phyloP scores from a whole-genome alignment of 2,329 filamentous ascomycete genomes.

The Fusarium sp. region DNA sequence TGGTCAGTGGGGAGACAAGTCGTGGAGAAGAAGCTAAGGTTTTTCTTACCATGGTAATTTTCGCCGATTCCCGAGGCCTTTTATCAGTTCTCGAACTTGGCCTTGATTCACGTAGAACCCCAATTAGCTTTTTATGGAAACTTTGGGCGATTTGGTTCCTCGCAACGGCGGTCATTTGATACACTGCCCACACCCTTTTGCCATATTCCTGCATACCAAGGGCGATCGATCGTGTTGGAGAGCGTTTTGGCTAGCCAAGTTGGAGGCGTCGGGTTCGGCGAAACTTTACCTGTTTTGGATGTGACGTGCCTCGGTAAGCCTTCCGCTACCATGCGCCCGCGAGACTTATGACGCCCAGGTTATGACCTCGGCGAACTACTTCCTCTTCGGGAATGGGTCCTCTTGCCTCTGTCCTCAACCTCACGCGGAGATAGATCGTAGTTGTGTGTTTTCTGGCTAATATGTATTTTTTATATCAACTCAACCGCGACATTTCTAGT shows the following conservation, averaged over 20 bases:
- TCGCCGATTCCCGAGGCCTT: not conserved
- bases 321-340: not conserved
- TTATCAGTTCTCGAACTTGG: not conserved
- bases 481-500: not conserved
- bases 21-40: not conserved
- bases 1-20: not conserved
- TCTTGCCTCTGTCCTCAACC: not conserved
- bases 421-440: not conserved
- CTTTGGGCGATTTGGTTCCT: not conserved
- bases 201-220: not conserved
- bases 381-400: not conserved
- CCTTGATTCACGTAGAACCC: too few species aligned
- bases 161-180: not conserved
- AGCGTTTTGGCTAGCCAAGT: not conserved
- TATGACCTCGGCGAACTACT: not conserved
- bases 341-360: too few species aligned
- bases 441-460: not conserved
- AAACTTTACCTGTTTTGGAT: not conserved
- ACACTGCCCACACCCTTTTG: not conserved
- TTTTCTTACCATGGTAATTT: not conserved
- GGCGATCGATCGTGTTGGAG: not conserved
- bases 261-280: not conserved
- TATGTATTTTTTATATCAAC: not conserved
- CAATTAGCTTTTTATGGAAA: not conserved
- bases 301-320: not conserved